Conservation (phyloP, 805 yeast species). For the Dipodascopsis tothii region DNA sequence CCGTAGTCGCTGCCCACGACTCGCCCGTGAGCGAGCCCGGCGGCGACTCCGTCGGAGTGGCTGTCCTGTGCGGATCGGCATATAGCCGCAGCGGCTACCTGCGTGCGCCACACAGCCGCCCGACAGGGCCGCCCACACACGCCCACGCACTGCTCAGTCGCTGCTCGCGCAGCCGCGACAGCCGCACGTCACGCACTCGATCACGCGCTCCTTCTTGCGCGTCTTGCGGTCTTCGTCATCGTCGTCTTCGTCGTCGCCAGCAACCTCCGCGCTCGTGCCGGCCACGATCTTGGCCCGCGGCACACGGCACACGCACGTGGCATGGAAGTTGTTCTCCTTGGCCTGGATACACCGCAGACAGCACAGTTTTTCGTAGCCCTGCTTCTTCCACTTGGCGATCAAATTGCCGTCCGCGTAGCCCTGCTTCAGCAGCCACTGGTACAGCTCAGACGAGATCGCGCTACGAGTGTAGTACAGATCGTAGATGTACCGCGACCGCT, state of each 20-base stretch:
- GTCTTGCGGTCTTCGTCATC: neutral
- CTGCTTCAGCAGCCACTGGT: slow-evolving; percentile 64
- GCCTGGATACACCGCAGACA: slow-evolving; percentile 70
- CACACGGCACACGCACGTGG: slow-evolving; percentile 79
- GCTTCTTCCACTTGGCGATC: slow-evolving; percentile 78
- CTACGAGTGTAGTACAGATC: slow-evolving; percentile 65
- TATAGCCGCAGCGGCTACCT: too few relatives aligned
- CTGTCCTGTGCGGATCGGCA: too few relatives aligned
- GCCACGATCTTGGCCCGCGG: slow-evolving; percentile 47
- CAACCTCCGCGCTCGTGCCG: slow-evolving; percentile 1
- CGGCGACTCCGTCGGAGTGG: too few relatives aligned
- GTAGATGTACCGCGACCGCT: slow-evolving; percentile 66
- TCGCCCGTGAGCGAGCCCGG: too few relatives aligned
- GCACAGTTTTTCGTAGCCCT: slow-evolving; percentile 80
- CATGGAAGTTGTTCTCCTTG: slow-evolving; percentile 53
- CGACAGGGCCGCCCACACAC: too few relatives aligned
- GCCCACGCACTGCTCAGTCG: too few relatives aligned
- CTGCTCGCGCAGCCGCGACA: slow-evolving; percentile 77
- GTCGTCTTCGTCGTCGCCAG: neutral
- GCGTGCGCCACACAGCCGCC: too few relatives aligned
- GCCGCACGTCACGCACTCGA: slow-evolving; percentile 73
- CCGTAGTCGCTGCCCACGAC: too few relatives aligned
- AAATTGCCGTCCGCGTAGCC: slow-evolving; percentile 59
- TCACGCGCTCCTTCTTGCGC: slow-evolving; percentile 28
- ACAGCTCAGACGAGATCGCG: slow-evolving; percentile 57